Evolutionary conservation across 2,329 filamentous ascomycete genomes (phyloP).

Genomic region (Fonsecaea erecta): DNA sequence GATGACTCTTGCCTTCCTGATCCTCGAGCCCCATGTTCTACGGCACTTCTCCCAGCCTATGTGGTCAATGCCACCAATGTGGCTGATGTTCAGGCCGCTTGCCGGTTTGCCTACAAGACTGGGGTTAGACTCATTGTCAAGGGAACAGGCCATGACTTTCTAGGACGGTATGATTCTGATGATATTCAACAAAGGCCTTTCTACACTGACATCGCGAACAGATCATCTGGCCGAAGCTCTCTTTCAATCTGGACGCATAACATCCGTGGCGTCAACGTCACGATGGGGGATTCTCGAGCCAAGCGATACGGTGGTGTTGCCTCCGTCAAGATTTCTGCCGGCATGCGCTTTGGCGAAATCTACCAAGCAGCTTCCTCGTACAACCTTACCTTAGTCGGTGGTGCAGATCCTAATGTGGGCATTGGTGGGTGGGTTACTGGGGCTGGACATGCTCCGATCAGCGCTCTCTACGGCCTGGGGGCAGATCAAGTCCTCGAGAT

Average conservation of each 20-base stretch:
- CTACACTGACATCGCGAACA: constrained; percentile 43
- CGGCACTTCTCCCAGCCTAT: constrained; percentile 43
- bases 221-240: constrained; percentile 48
- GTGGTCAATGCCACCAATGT: constrained; percentile 45
- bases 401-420: constrained; percentile 61
- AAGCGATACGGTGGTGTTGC: constrained; percentile 29
- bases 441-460: constrained; percentile 61
- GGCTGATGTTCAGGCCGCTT: constrained; percentile 44
- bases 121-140: constrained; percentile 55
- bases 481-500: constrained; percentile 56
- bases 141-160: constrained; percentile 61
- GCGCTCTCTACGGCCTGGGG: constrained; percentile 56
- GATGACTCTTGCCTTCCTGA: constrained; percentile 58
- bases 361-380: constrained; percentile 56
- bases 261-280: constrained; percentile 25
- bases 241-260: constrained; percentile 46
- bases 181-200: not conserved
- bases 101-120: constrained; percentile 44
- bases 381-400: constrained; percentile 58
- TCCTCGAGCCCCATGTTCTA: constrained; percentile 37
- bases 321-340: constrained; percentile 61
- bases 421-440: constrained; percentile 55
- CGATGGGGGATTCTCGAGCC: constrained; percentile 20
- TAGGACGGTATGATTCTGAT: constrained; percentile 17
- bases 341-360: constrained; percentile 59